phyloP scores from a whole-genome alignment of 768 basidiomycete genomes.

The Collybia sp. region DNA sequence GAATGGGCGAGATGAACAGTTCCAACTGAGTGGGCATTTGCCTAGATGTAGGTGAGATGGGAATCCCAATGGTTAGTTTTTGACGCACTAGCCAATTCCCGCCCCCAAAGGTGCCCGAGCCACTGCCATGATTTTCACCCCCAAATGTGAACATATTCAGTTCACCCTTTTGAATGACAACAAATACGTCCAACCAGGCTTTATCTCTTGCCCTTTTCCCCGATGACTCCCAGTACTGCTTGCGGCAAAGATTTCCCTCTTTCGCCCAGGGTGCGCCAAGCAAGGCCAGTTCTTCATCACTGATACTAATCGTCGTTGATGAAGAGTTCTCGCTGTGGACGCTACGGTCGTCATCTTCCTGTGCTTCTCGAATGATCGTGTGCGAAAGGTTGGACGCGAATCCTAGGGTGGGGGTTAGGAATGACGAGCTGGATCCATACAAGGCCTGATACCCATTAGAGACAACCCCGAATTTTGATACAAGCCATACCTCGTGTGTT shows the following conservation, averaged over 20 bases:
- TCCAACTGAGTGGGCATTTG: conserved; percentile 86
- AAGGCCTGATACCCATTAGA: conserved; percentile 33
- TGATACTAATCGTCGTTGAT: conserved; percentile 79
- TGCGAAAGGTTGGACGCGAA: conserved; percentile 95
- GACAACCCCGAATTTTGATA: conserved; percentile 1
- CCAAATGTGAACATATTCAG: conserved; percentile 96
- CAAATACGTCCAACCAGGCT: conserved; percentile 91
- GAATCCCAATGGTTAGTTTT: neutral
- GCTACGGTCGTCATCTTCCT: conserved; percentile 83
- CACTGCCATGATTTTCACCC: conserved; percentile 51
- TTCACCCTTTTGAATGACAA: conserved; percentile 93
- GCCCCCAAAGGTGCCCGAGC: conserved; percentile 74
- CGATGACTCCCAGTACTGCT: conserved; percentile 88
- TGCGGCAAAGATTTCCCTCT: conserved; percentile 93
- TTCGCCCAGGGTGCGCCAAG: conserved; percentile 99
- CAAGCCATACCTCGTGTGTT: conserved; percentile 60
- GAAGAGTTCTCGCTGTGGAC: conserved; percentile 56
- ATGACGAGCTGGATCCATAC: conserved; percentile 61
- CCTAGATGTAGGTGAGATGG: conserved; percentile 36
- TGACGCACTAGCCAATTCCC: conserved; percentile 95
- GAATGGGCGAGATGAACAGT: conserved; percentile 82
- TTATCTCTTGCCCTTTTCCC: conserved; percentile 87
- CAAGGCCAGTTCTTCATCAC: conserved; percentile 92
- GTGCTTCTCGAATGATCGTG: conserved; percentile 92
- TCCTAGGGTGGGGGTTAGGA: conserved; percentile 84